phyloP scores from a whole-genome alignment of 2,329 filamentous ascomycete species.

The Paraphaeosphaeria sporulosa region DNA sequence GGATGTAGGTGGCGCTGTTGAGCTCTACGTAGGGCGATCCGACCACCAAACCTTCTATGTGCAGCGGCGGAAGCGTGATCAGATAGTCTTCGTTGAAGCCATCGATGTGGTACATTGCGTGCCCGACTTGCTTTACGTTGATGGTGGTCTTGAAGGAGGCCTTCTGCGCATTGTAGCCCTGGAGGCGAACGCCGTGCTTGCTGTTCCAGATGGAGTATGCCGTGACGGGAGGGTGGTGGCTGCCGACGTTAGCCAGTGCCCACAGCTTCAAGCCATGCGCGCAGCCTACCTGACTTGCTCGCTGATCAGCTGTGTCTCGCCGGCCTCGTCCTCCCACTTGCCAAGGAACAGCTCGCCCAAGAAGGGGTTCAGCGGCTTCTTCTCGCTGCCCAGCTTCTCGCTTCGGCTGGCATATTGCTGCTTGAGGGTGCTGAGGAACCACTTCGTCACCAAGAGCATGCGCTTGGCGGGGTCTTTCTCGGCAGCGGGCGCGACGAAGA shows the following conservation, averaged over 20 bases:
- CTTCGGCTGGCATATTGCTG: slow-evolving; percentile 80
- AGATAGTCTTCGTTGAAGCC: slow-evolving; percentile 76
- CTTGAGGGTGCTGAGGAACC: slow-evolving; percentile 93
- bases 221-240: slow-evolving; percentile 92
- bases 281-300: slow-evolving; percentile 81
- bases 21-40: slow-evolving; percentile 90
- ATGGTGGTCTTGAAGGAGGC: slow-evolving; percentile 94
- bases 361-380: slow-evolving; percentile 98
- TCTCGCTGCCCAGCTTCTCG: slow-evolving; percentile 87
- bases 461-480: slow-evolving; percentile 84
- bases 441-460: slow-evolving; percentile 87
- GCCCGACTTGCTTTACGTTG: slow-evolving; percentile 92
- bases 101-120: slow-evolving; percentile 81
- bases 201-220: slow-evolving; percentile 92
- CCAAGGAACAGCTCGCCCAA: slow-evolving; percentile 93
- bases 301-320: slow-evolving; percentile 84
- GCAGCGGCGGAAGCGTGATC: slow-evolving; percentile 88
- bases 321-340: slow-evolving; percentile 83
- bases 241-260: slow-evolving; percentile 32
- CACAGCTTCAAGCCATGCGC: neutral
- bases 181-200: slow-evolving; percentile 75
- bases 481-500: slow-evolving; percentile 82
- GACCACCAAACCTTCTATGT: slow-evolving; percentile 92
- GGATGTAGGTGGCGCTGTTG: slow-evolving; percentile 83
- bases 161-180: slow-evolving; percentile 95